These are phyloP conservation scores for Ilyonectria sp. DNA, from an alignment of 2,329 filamentous ascomycete species.

Conservation along the genomic window DNA sequence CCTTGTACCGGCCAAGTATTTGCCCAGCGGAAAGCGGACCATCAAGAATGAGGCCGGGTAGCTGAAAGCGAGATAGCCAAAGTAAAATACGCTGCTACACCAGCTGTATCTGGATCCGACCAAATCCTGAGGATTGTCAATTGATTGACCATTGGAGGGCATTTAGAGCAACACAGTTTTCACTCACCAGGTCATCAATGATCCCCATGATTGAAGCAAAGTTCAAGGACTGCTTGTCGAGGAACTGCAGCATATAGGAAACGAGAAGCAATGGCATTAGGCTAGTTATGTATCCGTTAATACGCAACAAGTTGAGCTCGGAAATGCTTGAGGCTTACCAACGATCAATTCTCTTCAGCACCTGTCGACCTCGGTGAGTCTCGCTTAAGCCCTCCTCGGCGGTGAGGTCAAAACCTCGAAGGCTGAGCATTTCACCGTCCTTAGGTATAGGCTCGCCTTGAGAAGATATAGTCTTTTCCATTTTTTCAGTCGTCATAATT, in stretches of 20 bases:
- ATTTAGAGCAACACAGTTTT: rapidly evolving
- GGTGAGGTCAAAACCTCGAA: slow-evolving; percentile 30
- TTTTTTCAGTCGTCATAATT: slow-evolving; percentile 26
- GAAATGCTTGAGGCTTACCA: slow-evolving; percentile 18
- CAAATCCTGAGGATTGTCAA: slow-evolving; percentile 30
- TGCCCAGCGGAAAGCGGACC: slow-evolving; percentile 41
- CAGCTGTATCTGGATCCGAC: slow-evolving; percentile 39
- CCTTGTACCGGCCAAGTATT: slow-evolving; percentile 40
- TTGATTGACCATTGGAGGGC: rapidly evolving
- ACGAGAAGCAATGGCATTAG: slow-evolving; percentile 40
- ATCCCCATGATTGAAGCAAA: slow-evolving; percentile 46
- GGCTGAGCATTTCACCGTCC: slow-evolving; percentile 34
- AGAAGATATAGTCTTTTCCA: slow-evolving; percentile 14
- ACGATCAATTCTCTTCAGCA: slow-evolving; percentile 36
- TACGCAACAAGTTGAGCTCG: too few relatives aligned
- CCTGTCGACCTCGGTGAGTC: background rate
- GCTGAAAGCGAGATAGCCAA: slow-evolving; percentile 43
- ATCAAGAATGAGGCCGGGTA: slow-evolving; percentile 43
- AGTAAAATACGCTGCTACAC: slow-evolving; percentile 43
- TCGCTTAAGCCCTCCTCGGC: slow-evolving; percentile 17
- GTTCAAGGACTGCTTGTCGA: slow-evolving; percentile 44
- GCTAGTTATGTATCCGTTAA: slow-evolving; percentile 13
- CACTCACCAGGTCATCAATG: slow-evolving; percentile 37
- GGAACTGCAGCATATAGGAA: slow-evolving; percentile 44
- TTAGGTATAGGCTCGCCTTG: slow-evolving; percentile 28